Percentiles rank a stretch among this genome's conserved stretches.
Evolutionary conservation across 2,329 filamentous ascomycete species (phyloP).

Genomic region (Ceratocystis cacaofunesta): DNA sequence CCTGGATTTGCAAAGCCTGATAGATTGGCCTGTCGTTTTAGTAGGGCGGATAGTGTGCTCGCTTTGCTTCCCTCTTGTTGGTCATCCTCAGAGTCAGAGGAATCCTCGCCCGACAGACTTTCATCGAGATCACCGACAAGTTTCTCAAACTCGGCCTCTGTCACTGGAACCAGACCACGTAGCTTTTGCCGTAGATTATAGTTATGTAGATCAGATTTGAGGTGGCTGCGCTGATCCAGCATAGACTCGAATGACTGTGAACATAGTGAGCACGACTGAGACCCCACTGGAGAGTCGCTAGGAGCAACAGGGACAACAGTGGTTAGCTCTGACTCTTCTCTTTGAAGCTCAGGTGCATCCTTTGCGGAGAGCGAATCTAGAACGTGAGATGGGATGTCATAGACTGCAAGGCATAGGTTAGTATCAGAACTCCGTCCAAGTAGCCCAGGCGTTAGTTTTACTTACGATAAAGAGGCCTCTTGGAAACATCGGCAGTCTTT

Average conservation of each 20-base stretch:
- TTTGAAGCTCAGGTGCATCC: slow-evolving; percentile 22
- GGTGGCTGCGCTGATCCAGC: slow-evolving; percentile 70
- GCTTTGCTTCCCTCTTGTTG: slow-evolving; percentile 41
- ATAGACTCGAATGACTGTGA: slow-evolving; percentile 54
- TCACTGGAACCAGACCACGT: slow-evolving; percentile 54
- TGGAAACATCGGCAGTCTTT: slow-evolving; percentile 8
- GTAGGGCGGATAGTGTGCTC: slow-evolving; percentile 55
- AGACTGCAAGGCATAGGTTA: slow-evolving; percentile 40
- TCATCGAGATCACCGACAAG: slow-evolving; percentile 73
- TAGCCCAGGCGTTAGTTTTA: not conserved
- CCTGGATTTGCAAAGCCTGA: slow-evolving; percentile 38
- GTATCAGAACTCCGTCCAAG: not conserved
- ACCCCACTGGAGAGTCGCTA: slow-evolving; percentile 36
- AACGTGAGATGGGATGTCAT: slow-evolving; percentile 64
- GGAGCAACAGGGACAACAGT: slow-evolving; percentile 19
- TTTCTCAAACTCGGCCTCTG: slow-evolving; percentile 73
- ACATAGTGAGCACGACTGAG: slow-evolving; percentile 72
- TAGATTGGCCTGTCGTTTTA: slow-evolving; percentile 72
- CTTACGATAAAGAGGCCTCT: slow-evolving; percentile 14
- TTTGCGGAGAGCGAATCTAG: slow-evolving; percentile 48
- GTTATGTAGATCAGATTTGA: slow-evolving; percentile 77
- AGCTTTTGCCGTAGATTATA: slow-evolving; percentile 93
- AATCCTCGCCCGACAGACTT: slow-evolving; percentile 78
- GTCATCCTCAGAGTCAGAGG: slow-evolving; percentile 55
- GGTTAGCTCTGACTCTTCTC: slow-evolving; percentile 19